Evolutionary conservation across 2,329 filamentous ascomycete genomes (phyloP).

Genomic region (Epichloe coenophiala): DNA sequence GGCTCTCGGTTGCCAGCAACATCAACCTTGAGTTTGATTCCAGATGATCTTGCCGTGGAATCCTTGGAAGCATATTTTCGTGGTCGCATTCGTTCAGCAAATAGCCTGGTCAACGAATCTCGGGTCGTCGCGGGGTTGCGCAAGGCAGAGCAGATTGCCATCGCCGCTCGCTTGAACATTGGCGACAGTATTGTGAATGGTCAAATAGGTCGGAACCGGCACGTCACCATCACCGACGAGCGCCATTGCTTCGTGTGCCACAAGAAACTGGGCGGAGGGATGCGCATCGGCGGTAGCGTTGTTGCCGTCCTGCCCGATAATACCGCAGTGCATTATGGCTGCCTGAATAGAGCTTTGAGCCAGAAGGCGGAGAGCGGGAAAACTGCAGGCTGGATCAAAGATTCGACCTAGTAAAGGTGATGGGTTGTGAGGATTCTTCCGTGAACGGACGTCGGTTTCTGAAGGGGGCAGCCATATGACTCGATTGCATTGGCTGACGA

Average conservation of each 20-base stretch:
- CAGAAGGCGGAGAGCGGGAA: slow-evolving; percentile 18
- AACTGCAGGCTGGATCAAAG: slow-evolving; percentile 22
- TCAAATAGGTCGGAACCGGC: slow-evolving; percentile 40
- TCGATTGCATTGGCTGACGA: neutral
- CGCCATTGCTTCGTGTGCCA: slow-evolving; percentile 78
- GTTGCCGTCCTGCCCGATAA: slow-evolving; percentile 81
- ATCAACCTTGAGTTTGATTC: slow-evolving; percentile 76
- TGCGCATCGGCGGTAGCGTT: slow-evolving; percentile 80
- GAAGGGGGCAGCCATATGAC: neutral
- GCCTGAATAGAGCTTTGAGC: slow-evolving; percentile 40
- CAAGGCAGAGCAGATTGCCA: slow-evolving; percentile 65
- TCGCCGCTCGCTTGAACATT: slow-evolving; percentile 59
- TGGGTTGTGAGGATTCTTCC: neutral
- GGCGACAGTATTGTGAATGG: slow-evolving; percentile 48
- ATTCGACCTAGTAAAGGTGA: slow-evolving; percentile 13
- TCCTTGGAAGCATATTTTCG: slow-evolving; percentile 75
- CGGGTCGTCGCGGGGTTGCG: slow-evolving; percentile 64
- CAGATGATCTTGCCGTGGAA: slow-evolving; percentile 60
- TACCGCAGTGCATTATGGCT: slow-evolving; percentile 70
- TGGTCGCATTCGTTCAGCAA: slow-evolving; percentile 77
- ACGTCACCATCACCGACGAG: slow-evolving; percentile 78
- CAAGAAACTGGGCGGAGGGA: slow-evolving; percentile 61
- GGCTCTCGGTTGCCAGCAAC: slow-evolving; percentile 80
- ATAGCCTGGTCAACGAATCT: slow-evolving; percentile 66
- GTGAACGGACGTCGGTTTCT: neutral